These are phyloP conservation scores for Debaryomyces robertsiae DNA, from an alignment of 1,139 yeast species.

Conservation along the genomic window DNA sequence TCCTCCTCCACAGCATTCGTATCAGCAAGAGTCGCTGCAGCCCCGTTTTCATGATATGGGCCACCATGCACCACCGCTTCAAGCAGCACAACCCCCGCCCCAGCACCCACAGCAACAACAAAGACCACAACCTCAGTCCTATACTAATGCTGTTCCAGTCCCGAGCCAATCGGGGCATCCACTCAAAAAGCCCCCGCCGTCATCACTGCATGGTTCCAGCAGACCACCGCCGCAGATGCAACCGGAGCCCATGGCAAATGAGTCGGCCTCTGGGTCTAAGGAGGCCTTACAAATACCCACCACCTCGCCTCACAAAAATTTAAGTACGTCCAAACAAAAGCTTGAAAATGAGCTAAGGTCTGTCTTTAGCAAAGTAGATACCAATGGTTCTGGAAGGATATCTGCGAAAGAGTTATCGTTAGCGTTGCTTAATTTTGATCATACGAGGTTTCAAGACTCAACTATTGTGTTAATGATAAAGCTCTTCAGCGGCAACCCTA, in stretches of 20 bases:
- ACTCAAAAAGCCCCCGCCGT: constrained; percentile 24
- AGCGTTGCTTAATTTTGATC: constrained; percentile 67
- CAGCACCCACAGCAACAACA: constrained; percentile 12
- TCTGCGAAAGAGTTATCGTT: constrained; percentile 60
- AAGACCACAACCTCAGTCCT: constrained; percentile 9
- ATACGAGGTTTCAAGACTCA: constrained; percentile 62
- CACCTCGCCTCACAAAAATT: constrained; percentile 8
- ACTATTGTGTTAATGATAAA: constrained; percentile 68
- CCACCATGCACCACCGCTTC: constrained; percentile 1
- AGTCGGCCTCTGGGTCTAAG: constrained; percentile 15
- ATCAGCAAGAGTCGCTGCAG: constrained; percentile 12
- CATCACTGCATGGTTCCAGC: not conserved
- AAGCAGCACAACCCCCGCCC: constrained; percentile 8
- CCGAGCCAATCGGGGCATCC: constrained; percentile 13
- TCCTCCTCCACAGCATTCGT: constrained; percentile 18
- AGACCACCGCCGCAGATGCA: constrained; percentile 4
- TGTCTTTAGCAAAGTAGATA: constrained; percentile 59
- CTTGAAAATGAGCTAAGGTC: constrained; percentile 54
- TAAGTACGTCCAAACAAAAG: constrained; percentile 32
- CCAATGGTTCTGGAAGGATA: constrained; percentile 56
- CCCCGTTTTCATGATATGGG: constrained; percentile 5
- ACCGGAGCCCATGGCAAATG: constrained; percentile 7
- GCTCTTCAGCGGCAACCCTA: constrained; percentile 52
- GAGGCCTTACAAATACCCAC: constrained; percentile 19
- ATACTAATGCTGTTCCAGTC: constrained; percentile 7